Evolutionary conservation across 306 rosid genomes (phyloP).

Genomic region (Vigna mungo): DNA sequence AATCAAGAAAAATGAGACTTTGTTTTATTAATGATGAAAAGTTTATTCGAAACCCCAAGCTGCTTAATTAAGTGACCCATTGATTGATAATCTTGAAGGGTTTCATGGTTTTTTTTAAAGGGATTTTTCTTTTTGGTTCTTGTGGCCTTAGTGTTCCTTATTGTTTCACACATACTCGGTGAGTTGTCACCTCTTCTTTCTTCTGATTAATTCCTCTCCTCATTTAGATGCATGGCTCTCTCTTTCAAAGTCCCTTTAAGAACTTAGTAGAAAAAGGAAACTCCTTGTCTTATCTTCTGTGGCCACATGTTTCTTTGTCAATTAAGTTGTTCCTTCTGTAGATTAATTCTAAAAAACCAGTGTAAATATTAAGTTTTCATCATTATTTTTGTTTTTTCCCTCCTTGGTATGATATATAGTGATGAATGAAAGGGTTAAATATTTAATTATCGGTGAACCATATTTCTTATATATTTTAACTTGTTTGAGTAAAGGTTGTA

Average conservation of each 20-base stretch:
- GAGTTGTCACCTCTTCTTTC: conserved; percentile 31
- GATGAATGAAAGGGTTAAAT: conserved; percentile 15
- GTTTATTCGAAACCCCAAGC: conserved; percentile 27
- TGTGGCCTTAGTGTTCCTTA: conserved; percentile 26
- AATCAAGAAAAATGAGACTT: conserved; percentile 16
- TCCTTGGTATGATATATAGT: neutral
- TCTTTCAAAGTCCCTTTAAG: conserved; percentile 33
- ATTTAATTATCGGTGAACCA: neutral
- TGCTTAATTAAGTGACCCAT: conserved; percentile 1
- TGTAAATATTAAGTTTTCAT: neutral
- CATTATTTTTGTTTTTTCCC: conserved; percentile 25
- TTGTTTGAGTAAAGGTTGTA: neutral
- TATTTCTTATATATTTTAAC: neutral
- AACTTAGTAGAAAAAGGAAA: conserved; percentile 37
- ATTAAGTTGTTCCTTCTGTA: conserved; percentile 26
- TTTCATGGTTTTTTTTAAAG: conserved; percentile 21
- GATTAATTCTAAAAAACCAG: conserved; percentile 15
- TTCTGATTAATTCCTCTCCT: conserved; percentile 25
- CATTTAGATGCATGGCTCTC: conserved; percentile 29
- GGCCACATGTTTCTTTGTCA: conserved; percentile 31
- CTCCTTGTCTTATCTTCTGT: conserved; percentile 26
- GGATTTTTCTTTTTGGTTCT: neutral
- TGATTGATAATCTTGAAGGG: conserved; percentile 20
- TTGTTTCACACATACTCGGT: conserved; percentile 5
- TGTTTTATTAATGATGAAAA: conserved; percentile 35